Conservation (phyloP, 164 flowering plant species). For the Piper longum region DNA sequence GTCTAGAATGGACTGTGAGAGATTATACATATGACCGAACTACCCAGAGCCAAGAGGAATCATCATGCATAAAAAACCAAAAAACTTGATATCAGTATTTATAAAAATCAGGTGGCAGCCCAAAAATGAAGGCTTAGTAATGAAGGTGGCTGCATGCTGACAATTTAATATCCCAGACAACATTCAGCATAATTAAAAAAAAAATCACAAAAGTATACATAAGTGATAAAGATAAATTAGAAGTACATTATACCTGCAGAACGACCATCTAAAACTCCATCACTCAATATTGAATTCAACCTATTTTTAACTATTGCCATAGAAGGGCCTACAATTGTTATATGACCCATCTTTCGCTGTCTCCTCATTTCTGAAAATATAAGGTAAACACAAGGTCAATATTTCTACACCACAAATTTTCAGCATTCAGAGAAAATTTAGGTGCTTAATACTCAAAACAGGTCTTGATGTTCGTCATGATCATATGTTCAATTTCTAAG, state of each 20-base stretch:
- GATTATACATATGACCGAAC: no score
- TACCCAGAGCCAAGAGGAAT: no score
- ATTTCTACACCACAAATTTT: not conserved
- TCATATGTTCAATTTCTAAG: no score
- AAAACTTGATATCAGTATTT: no score
- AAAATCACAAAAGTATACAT: not conserved
- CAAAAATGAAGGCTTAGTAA: no score
- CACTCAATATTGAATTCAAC: conserved; percentile 31
- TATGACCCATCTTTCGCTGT: conserved; percentile 88
- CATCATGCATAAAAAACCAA: no score
- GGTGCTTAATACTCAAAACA: not conserved
- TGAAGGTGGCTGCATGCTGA: no score
- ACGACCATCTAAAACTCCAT: conserved; percentile 22
- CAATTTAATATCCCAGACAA: no score
- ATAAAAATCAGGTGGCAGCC: no score
- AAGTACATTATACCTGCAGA: conserved; percentile 19
- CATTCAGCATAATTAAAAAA: not conserved
- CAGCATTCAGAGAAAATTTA: not conserved
- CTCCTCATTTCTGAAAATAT: conserved; percentile 56
- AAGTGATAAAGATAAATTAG: not conserved
- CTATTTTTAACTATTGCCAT: conserved; percentile 48
- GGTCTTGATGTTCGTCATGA: no score
- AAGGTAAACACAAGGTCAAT: not conserved
- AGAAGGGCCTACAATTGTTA: conserved; percentile 74
- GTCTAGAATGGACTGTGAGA: no score